phyloP scores from a whole-genome alignment of 257 asterid species.

The Vinca minor region DNA sequence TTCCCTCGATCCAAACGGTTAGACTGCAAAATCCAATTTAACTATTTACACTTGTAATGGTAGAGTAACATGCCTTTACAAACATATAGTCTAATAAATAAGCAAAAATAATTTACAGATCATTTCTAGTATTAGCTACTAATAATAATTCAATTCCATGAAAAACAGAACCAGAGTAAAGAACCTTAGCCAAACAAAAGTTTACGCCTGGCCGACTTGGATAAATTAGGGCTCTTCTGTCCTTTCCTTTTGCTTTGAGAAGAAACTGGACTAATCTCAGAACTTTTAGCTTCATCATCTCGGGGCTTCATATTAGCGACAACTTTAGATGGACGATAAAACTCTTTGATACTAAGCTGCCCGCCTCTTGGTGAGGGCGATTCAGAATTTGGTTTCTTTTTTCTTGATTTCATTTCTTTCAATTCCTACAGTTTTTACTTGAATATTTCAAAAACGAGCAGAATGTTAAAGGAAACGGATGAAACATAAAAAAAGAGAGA shows the following conservation, averaged over 20 bases:
- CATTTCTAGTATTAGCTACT: too few relatives aligned
- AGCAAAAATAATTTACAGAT: too few relatives aligned
- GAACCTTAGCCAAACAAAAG: conserved; percentile 54
- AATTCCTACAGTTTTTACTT: conserved; percentile 40
- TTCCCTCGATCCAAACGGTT: too few relatives aligned
- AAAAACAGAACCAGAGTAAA: too few relatives aligned
- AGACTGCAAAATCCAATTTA: too few relatives aligned
- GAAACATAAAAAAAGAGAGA: conserved; percentile 7
- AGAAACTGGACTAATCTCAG: conserved; percentile 22
- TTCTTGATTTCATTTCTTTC: conserved; percentile 50
- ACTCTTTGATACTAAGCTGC: conserved; percentile 63
- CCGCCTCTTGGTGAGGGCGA: conserved; percentile 33
- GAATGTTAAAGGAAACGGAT: background rate
- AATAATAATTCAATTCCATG: too few relatives aligned
- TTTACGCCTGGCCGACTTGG: conserved; percentile 77
- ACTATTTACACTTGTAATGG: too few relatives aligned
- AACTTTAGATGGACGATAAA: conserved; percentile 62
- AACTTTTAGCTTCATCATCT: conserved; percentile 19
- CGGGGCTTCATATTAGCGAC: conserved; percentile 27
- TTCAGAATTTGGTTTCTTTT: conserved; percentile 32
- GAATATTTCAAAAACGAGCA: background rate
- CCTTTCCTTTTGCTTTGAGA: conserved; percentile 42
- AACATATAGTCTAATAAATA: too few relatives aligned
- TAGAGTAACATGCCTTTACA: too few relatives aligned
- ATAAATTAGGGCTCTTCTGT: conserved; percentile 24